A percentile compares a stretch with the other conserved stretches of the same genome.
Evolutionary conservation across 495 filamentous ascomycete genomes (phyloP).

Genomic region (Hypomontagnella monticulosa): DNA sequence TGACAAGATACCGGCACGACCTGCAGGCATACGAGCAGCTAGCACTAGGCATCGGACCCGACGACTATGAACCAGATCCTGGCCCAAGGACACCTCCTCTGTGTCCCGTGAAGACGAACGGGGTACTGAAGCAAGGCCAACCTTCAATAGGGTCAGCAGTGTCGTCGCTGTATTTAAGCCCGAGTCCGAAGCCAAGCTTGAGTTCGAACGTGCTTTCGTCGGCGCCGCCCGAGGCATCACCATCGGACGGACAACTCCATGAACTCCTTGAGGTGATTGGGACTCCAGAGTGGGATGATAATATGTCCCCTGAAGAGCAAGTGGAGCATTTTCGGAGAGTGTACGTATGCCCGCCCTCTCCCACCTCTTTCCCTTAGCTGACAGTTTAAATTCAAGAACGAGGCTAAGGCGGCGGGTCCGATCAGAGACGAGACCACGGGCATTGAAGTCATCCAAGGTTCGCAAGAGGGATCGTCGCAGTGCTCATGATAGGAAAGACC

Average conservation of each 20-base stretch:
- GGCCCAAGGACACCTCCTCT: not conserved
- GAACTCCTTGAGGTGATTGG: slow-evolving; percentile 3
- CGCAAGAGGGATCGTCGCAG: slow-evolving; percentile 18
- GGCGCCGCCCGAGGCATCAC: slow-evolving; percentile 2
- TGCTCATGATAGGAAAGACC: not conserved
- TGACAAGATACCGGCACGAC: slow-evolving; percentile 25
- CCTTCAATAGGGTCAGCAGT: not conserved
- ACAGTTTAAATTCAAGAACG: slow-evolving; percentile 12
- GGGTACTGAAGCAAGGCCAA: not conserved
- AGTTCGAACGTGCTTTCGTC: not conserved
- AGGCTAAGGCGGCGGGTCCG: slow-evolving; percentile 23
- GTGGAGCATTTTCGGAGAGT: slow-evolving; percentile 22
- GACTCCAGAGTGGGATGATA: slow-evolving; percentile 19
- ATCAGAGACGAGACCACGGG: slow-evolving; percentile 30
- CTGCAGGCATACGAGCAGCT: slow-evolving; percentile 19
- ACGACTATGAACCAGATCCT: not conserved
- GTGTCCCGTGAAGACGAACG: not conserved
- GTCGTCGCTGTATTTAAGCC: slow-evolving; percentile 20
- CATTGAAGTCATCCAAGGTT: slow-evolving; percentile 20
- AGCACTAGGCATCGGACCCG: slow-evolving; percentile 14
- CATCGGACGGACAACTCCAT: slow-evolving; percentile 18
- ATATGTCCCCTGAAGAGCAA: slow-evolving; percentile 25
- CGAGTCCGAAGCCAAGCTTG: not conserved
- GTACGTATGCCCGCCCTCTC: slow-evolving; percentile 24
- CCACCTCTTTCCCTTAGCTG: not conserved